phyloP scores from a whole-genome alignment of 2,329 filamentous ascomycete genomes.

The Ceratocystis huliohia region DNA sequence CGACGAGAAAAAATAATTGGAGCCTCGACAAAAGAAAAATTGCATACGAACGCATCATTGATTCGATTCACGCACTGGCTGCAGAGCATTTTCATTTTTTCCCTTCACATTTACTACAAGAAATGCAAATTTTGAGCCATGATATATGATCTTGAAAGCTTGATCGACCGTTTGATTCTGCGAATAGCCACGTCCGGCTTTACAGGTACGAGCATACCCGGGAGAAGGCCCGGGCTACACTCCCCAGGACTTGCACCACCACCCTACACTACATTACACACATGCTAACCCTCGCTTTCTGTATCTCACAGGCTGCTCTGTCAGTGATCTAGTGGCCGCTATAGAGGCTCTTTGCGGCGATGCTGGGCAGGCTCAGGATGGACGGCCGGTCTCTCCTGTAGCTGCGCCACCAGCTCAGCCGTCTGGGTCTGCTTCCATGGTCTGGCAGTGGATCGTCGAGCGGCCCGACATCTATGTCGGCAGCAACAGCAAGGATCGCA shows the following conservation, averaged over 20 bases:
- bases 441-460: slow-evolving; percentile 24
- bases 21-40: not conserved
- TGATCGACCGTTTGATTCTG: slow-evolving; percentile 21
- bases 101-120: not conserved
- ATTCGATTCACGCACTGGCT: slow-evolving; percentile 14
- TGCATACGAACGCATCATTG: slow-evolving; percentile 5
- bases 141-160: slow-evolving; percentile 22
- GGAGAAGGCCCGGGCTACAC: not conserved
- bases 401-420: not conserved
- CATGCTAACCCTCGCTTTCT: not conserved
- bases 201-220: slow-evolving; percentile 10
- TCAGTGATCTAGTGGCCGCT: slow-evolving; percentile 7
- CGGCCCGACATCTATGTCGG: slow-evolving; percentile 24
- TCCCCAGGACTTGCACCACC: not conserved
- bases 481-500: slow-evolving; percentile 9
- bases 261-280: not conserved
- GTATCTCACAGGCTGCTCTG: slow-evolving; percentile 10
- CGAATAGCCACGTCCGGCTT: slow-evolving; percentile 22
- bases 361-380: not conserved
- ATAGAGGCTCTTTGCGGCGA: slow-evolving; percentile 12
- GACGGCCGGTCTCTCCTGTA: not conserved
- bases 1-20: not conserved
- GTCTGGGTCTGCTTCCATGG: slow-evolving; percentile 11
- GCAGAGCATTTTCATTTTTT: slow-evolving; percentile 7
- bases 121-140: slow-evolving; percentile 15